A percentile compares a stretch with the other conserved stretches of the same genome.
Conservation (phyloP, 345 rosid genomes). For the Bruguiera sexangula region DNA sequence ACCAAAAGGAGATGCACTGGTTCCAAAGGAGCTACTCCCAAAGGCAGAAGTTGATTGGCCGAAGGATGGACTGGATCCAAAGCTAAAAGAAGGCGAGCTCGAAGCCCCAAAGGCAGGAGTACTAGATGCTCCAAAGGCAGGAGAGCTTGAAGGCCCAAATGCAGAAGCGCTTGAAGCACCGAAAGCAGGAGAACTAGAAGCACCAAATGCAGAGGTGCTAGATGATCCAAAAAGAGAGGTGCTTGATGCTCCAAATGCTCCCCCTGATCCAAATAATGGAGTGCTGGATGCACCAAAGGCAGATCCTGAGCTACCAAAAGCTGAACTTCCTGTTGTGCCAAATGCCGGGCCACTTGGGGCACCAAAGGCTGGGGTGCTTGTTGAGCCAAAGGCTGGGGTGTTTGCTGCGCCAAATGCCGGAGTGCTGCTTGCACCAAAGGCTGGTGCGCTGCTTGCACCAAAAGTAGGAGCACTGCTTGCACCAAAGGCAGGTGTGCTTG, state of each 20-base stretch:
- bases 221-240: conserved; percentile 19
- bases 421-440: conserved; percentile 43
- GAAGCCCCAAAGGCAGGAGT: conserved; percentile 29
- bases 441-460: conserved; percentile 42
- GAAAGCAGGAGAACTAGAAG: conserved; percentile 48
- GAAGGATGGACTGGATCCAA: conserved; percentile 64
- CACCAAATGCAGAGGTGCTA: conserved; percentile 49
- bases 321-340: conserved; percentile 38
- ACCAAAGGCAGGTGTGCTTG: conserved; percentile 50
- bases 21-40: conserved; percentile 69
- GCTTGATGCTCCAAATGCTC: conserved; percentile 47
- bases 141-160: conserved; percentile 26
- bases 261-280: conserved; percentile 26
- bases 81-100: conserved; percentile 54
- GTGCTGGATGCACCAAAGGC: conserved; percentile 45
- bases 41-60: conserved; percentile 74
- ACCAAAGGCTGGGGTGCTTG: conserved; percentile 53
- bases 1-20: conserved; percentile 57
- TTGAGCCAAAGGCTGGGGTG: conserved; percentile 45
- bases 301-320: conserved; percentile 45
- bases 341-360: conserved; percentile 38
- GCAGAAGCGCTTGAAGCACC: conserved; percentile 37
- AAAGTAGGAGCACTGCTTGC: conserved; percentile 48
- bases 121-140: conserved; percentile 33
- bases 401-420: conserved; percentile 51